Conservation (phyloP, 495 filamentous ascomycete species). For the Neurospora sp. region DNA sequence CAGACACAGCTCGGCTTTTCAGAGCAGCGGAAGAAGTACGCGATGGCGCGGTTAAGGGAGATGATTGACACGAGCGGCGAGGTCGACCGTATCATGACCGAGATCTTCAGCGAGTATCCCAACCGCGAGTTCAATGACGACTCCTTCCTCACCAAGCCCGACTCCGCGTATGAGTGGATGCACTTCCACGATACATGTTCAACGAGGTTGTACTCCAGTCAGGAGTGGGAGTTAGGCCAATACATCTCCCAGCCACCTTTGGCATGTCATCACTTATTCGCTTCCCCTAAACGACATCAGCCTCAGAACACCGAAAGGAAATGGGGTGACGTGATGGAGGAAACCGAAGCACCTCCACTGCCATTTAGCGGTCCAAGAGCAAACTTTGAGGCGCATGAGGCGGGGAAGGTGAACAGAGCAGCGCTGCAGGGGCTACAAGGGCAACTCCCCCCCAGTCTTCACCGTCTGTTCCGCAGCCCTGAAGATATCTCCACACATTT, state of each 20-base stretch:
- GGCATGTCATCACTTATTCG: constrained; percentile 88
- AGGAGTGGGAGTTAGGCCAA: constrained; percentile 80
- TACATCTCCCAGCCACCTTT: constrained; percentile 80
- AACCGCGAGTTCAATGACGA: constrained; percentile 87
- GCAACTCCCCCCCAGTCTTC: constrained; percentile 50
- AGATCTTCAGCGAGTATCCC: constrained; percentile 73
- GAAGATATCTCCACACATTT: constrained; percentile 71
- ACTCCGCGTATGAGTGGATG: constrained; percentile 83
- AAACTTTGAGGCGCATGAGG: constrained; percentile 68
- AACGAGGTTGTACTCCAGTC: constrained; percentile 56
- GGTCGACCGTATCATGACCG: constrained; percentile 70
- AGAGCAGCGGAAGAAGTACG: constrained; percentile 64
- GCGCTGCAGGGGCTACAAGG: constrained; percentile 42
- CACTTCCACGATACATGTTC: constrained; percentile 84
- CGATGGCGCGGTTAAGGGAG: constrained; percentile 70
- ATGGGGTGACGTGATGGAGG: constrained; percentile 36
- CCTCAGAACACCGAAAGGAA: constrained; percentile 25
- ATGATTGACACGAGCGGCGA: constrained; percentile 87
- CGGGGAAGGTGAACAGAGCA: constrained; percentile 53
- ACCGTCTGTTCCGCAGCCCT: constrained; percentile 64
- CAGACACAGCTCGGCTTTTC: constrained; percentile 52
- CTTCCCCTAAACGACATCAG: constrained; percentile 43
- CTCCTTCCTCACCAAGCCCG: constrained; percentile 78
- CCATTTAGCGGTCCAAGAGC: constrained; percentile 76
- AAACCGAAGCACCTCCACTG: constrained; percentile 43